These are phyloP conservation scores for Sugiyamaella novakii DNA, from an alignment of 1,139 yeast genomes.

Conservation along the genomic window DNA sequence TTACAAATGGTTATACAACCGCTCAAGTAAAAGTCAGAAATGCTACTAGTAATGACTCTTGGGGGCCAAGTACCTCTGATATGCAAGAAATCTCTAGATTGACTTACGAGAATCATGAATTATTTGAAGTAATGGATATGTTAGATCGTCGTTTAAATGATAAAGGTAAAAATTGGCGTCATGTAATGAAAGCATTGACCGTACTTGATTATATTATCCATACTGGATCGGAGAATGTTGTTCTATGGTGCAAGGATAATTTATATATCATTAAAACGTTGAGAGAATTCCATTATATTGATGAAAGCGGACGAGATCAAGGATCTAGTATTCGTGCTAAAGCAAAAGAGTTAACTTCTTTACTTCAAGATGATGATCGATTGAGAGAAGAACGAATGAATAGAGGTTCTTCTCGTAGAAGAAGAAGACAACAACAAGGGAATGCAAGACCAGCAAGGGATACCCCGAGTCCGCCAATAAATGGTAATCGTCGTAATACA, in stretches of 20 bases:
- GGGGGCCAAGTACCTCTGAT: constrained; percentile 79
- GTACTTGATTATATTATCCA: constrained; percentile 86
- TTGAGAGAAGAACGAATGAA: constrained; percentile 71
- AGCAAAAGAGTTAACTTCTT: constrained; percentile 83
- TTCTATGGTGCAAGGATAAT: constrained; percentile 91
- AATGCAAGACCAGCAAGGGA: constrained; percentile 23
- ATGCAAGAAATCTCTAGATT: constrained; percentile 82
- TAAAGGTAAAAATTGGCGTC: constrained; percentile 98
- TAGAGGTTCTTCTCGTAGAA: constrained; percentile 36
- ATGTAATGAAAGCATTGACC: constrained; percentile 81
- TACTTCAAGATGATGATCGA: constrained; percentile 82
- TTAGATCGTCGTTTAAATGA: constrained; percentile 90
- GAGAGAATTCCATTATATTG: constrained; percentile 85
- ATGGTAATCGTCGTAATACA: constrained; percentile 46
- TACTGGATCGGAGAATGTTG: constrained; percentile 88
- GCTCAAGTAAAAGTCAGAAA: constrained; percentile 88
- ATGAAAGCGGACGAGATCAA: constrained; percentile 79
- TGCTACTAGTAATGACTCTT: constrained; percentile 88
- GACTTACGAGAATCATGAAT: constrained; percentile 75
- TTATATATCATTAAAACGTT: constrained; percentile 86
- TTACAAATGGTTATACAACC: constrained; percentile 86
- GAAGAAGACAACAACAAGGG: constrained; percentile 22
- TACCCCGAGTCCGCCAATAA: constrained; percentile 21
- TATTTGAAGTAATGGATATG: constrained; percentile 94
- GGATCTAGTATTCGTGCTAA: constrained; percentile 88